Base-by-base conservation (phyloP, 73 alveolate genomes). In the Effrenium voratum region DNA sequence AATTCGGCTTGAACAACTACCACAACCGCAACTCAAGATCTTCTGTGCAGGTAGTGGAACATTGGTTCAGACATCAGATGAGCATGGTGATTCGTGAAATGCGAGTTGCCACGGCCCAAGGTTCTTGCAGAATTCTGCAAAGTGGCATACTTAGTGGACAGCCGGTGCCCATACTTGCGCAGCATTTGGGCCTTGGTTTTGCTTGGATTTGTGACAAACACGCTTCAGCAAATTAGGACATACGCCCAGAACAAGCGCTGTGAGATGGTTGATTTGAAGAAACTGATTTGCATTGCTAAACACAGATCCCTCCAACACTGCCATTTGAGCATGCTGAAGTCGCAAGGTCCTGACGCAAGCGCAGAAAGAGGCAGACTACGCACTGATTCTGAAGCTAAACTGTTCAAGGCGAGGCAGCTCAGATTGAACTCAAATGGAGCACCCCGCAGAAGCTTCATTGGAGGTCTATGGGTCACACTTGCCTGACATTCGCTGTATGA, bases 371-470 rank as follows among this genome's bases (percentile, higher is more conserved):
- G 97, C 87, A 3, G 97, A 90, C n/a, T 55, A 45, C 55, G 97
- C 97, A 12, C 52, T 90, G 76, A 90, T 90, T 52, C 83, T 90
- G 97, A 90, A 90, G 87, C 44, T 90, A 87, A 90, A 90, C 34
- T 90, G 97, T 75, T 86, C 97, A 45, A 90, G 97, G 97, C 46
- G n/a, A 2, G n/a, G 30, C 81, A 1, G 43, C 81, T 2, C 13
- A 57, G 28, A 57, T 22, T 0, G n/a, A 0, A 57, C 72, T 22
- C 16, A 55, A 55, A 55, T 15, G 22, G 12, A 15, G 30, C 30
- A 55, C 22, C 22, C 22, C 68, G 30, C 68, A 22, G 68, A 22
- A 22, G 68, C 22, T 55, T 55, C 22, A 22, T 55, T 55, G 68
- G 22, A 55, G n/a, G n/a, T n/a, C n/a, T n/a, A n/a, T n/a, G n/a